phyloP scores from a whole-genome alignment of 1,284 basidiomycete species.

The Trametes polyzona region DNA sequence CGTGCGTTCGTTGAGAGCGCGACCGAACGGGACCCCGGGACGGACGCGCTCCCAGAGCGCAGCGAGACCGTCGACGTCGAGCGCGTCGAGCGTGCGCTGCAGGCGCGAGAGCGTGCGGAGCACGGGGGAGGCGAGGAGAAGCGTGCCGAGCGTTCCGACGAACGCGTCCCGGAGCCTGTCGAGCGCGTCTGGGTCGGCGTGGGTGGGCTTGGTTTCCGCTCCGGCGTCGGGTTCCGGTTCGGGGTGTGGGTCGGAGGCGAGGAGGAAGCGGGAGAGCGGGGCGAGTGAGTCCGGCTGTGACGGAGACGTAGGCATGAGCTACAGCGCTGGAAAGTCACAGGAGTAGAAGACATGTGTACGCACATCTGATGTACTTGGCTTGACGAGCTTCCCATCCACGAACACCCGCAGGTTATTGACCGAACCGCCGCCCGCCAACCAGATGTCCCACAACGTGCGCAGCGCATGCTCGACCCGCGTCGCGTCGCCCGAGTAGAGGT shows the following conservation, averaged over 20 bases:
- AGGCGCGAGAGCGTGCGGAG: conserved; percentile 63
- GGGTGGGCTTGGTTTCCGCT: neutral
- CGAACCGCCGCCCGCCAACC: conserved; percentile 63
- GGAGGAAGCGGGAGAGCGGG: conserved; percentile 21
- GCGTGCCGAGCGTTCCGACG: conserved; percentile 49
- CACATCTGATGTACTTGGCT: conserved; percentile 58
- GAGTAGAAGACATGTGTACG: conserved; percentile 28
- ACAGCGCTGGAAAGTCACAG: neutral
- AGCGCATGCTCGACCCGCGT: conserved; percentile 66
- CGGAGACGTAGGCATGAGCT: neutral
- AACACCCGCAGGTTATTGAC: conserved; percentile 86
- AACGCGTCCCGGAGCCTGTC: conserved; percentile 40
- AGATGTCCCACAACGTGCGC: conserved; percentile 71
- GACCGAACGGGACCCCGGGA: conserved; percentile 11
- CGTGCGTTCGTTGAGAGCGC: too few relatives aligned
- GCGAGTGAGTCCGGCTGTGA: conserved; percentile 13
- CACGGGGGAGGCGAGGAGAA: conserved; percentile 58
- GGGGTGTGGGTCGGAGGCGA: neutral
- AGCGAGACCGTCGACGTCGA: conserved; percentile 83
- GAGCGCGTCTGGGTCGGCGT: neutral
- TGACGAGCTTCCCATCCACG: conserved; percentile 60
- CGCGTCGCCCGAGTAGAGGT: conserved; percentile 77
- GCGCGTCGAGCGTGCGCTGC: conserved; percentile 78
- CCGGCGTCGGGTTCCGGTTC: too few relatives aligned
- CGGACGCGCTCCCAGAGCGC: conserved; percentile 46